These are phyloP conservation scores for Buxus sempervirens DNA, from an alignment of 164 flowering plant genomes.

Conservation along the genomic window DNA sequence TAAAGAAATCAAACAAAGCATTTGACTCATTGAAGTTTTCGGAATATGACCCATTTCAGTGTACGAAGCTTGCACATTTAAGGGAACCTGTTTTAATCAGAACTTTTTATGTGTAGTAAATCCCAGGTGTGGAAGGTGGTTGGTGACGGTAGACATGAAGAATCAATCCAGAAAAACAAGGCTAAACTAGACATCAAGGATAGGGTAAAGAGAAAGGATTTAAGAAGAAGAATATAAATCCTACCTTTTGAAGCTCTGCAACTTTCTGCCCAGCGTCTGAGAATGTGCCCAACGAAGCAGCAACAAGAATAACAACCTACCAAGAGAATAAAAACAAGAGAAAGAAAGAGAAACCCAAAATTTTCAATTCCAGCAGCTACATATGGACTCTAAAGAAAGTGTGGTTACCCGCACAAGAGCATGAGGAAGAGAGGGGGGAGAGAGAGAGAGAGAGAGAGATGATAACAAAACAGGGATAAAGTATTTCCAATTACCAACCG, in stretches of 20 bases:
- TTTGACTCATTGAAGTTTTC: background rate
- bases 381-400: constrained; percentile 7
- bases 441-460: constrained; percentile 12
- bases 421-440: constrained; percentile 3
- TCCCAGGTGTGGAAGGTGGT: background rate
- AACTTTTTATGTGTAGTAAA: constrained; percentile 2
- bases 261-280: constrained; percentile 31
- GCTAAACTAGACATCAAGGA: background rate
- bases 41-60: constrained; percentile 10
- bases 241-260: constrained; percentile 37
- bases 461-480: background rate
- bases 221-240: constrained; percentile 9
- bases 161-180: background rate
- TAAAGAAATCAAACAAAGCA: background rate
- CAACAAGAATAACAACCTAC: constrained; percentile 47
- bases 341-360: constrained; percentile 10
- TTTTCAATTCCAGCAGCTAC: constrained; percentile 14
- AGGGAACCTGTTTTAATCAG: constrained; percentile 8
- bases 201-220: background rate
- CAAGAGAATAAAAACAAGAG: constrained; percentile 21
- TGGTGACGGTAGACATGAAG: background rate
- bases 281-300: constrained; percentile 44
- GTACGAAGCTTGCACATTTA: constrained; percentile 6
- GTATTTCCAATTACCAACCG: constrained; percentile 1
- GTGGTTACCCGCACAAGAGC: constrained; percentile 7